phyloP scores from a whole-genome alignment of 2,329 filamentous ascomycete species.

The Fonsecaea erecta region DNA sequence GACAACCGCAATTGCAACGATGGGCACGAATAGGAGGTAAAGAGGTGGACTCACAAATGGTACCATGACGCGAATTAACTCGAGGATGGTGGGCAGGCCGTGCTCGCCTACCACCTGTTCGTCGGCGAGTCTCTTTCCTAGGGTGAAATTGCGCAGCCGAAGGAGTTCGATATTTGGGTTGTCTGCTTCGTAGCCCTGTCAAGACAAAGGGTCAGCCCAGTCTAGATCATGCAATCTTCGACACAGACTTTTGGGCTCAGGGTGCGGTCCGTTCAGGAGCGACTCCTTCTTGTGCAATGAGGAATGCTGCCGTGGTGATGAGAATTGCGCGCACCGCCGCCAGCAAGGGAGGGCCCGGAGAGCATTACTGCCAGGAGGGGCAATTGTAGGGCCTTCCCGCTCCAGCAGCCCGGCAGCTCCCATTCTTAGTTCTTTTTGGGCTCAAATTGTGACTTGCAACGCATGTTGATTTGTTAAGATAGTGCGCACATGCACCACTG shows the following conservation, averaged over 20 bases:
- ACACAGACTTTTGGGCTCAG: neutral
- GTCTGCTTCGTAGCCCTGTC: conserved; percentile 72
- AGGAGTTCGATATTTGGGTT: conserved; percentile 81
- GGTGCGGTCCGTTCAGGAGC: neutral
- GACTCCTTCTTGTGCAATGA: neutral
- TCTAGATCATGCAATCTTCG: neutral
- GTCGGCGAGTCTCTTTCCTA: conserved; percentile 70
- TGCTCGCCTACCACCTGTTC: conserved; percentile 65
- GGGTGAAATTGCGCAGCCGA: conserved; percentile 77
- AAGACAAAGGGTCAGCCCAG: conserved; percentile 20
- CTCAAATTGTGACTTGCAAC: neutral
- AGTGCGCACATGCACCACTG: conserved; percentile 1
- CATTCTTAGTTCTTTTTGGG: neutral
- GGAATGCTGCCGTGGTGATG: conserved; percentile 11
- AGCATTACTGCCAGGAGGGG: conserved; percentile 23
- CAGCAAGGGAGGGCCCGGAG: conserved; percentile 23
- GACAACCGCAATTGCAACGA: conserved; percentile 14
- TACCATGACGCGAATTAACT: conserved; percentile 69
- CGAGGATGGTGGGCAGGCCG: conserved; percentile 68
- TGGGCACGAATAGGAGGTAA: conserved; percentile 33
- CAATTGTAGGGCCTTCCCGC: neutral
- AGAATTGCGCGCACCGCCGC: conserved; percentile 18
- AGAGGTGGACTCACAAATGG: conserved; percentile 71
- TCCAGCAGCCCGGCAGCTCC: neutral
- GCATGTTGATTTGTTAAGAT: neutral